Base-by-base conservation (phyloP, 1,139 yeast genomes). In the Saccharomyces pastorianus region DNA sequence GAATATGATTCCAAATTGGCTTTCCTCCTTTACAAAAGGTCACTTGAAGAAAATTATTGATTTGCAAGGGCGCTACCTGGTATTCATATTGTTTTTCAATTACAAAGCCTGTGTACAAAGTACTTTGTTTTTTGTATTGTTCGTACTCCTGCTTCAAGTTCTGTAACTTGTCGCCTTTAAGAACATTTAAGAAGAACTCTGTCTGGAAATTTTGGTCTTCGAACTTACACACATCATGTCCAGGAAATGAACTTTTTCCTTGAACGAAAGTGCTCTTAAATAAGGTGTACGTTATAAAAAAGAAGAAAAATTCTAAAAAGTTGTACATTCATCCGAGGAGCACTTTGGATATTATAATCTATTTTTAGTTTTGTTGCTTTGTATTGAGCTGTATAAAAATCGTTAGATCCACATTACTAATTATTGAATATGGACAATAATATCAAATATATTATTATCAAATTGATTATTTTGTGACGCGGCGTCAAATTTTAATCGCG, bases 21-120 rank as follows among this genome's bases (percentile, higher is more conserved):
- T 66, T 66, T 0, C 91, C 91, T 14, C 72, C 70, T 29, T 75
- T 68, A 64, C 91, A 85, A 60, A 79, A 84, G 0, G 79, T 73
- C 14, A 85, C 62, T 0, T 79, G 69, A 8, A 84, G 66, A 58
- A 75, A 77, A 57, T 77, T 83, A 54, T 75, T 70, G 31, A 79
- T 66, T 1, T 75, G 75, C 0, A 77, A 76, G 6, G 69, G 64
- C 4, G 72, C 59, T 3, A 76, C 71, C 47, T 73, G 70, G 32
- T 81, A 62, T 38, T 75, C 76, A 59, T 78, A 80, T 42, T 79
- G 77, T 48, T 85, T 73, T 51, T 78, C 77, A 2, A 84, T 71
- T 56, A 80, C 79, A 64, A 83, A 81, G 0, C 91, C 91, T 0
- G 85, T 76, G 59, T 79, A 84, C 4, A 58, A 57, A 48, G 56